These are phyloP conservation scores for Hirsutella rhossiliensis DNA, from an alignment of 2,329 filamentous ascomycete species.

Conservation along the genomic window DNA sequence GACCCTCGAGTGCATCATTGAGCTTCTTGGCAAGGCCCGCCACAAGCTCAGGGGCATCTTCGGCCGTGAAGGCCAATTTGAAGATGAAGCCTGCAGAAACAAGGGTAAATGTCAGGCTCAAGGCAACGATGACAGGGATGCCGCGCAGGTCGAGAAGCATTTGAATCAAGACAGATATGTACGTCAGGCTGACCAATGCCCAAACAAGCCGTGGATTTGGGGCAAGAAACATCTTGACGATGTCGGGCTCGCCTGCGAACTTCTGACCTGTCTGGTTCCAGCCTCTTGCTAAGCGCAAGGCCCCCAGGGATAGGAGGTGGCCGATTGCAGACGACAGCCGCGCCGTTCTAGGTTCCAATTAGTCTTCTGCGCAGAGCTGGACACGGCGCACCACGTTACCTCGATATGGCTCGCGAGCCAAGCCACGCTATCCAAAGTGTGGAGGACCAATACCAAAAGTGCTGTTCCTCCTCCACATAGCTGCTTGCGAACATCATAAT, in stretches of 20 bases:
- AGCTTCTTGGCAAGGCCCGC: slow-evolving; percentile 29
- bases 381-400: slow-evolving; percentile 13
- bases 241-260: slow-evolving; percentile 79
- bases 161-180: slow-evolving; percentile 44
- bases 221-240: slow-evolving; percentile 60
- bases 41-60: slow-evolving; percentile 79
- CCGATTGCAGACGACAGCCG: slow-evolving; percentile 18
- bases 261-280: slow-evolving; percentile 99
- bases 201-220: slow-evolving; percentile 59
- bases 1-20: slow-evolving; percentile 26
- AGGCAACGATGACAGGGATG: slow-evolving; percentile 27
- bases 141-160: slow-evolving; percentile 29
- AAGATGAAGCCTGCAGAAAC: slow-evolving; percentile 57
- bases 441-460: slow-evolving; percentile 93
- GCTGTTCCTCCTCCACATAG: slow-evolving; percentile 95
- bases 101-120: slow-evolving; percentile 28
- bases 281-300: slow-evolving; percentile 55
- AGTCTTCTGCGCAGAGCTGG: slow-evolving; percentile 2
- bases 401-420: slow-evolving; percentile 31
- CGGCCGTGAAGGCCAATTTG: slow-evolving; percentile 78
- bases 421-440: slow-evolving; percentile 55
- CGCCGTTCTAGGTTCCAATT: slow-evolving; percentile 9
- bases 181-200: slow-evolving; percentile 57
- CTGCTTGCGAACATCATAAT: slow-evolving; percentile 96
- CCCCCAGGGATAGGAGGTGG: slow-evolving; percentile 36